These are phyloP conservation scores for Pichia phayaonensis DNA, from an alignment of 805 yeast species.

Conservation along the genomic window DNA sequence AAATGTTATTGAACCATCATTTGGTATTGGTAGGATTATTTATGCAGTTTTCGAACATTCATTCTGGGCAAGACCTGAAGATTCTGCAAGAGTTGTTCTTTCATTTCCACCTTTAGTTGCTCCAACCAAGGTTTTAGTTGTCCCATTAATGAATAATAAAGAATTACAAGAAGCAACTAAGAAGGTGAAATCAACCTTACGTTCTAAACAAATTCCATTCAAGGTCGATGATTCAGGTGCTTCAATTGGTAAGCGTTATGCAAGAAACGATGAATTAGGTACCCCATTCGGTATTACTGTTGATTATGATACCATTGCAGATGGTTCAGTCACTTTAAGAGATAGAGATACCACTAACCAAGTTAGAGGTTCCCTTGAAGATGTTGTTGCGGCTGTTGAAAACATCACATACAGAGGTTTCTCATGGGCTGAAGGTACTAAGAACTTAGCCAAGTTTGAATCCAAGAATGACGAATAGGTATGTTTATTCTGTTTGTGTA, in stretches of 20 bases:
- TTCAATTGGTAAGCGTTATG: slow-evolving; percentile 94
- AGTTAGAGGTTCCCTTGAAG: slow-evolving; percentile 84
- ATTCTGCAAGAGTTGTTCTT: slow-evolving; percentile 70
- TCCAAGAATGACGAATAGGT: slow-evolving; percentile 44
- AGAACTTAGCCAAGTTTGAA: slow-evolving; percentile 64
- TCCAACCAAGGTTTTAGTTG: slow-evolving; percentile 93
- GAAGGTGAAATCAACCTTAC: slow-evolving; percentile 61
- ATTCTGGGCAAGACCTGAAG: slow-evolving; percentile 93
- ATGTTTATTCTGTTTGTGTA: neutral
- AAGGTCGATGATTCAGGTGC: slow-evolving; percentile 97
- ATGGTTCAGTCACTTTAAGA: slow-evolving; percentile 85
- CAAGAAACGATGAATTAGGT: slow-evolving; percentile 97
- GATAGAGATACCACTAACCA: slow-evolving; percentile 96
- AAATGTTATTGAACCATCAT: slow-evolving; percentile 97
- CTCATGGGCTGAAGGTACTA: slow-evolving; percentile 83
- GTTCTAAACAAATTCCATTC: slow-evolving; percentile 80
- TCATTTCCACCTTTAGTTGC: slow-evolving; percentile 95
- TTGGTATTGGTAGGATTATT: slow-evolving; percentile 96
- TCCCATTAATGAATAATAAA: slow-evolving; percentile 83
- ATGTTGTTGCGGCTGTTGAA: slow-evolving; percentile 62
- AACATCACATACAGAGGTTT: slow-evolving; percentile 66
- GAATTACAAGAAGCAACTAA: slow-evolving; percentile 70
- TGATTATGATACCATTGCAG: slow-evolving; percentile 87
- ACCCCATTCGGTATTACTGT: slow-evolving; percentile 98
- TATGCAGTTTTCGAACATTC: slow-evolving; percentile 90